Percentiles rank a stretch among this genome's conserved stretches.
These are phyloP conservation scores for Calonectria hawksworthii DNA, from an alignment of 2,329 filamentous ascomycete genomes.

Conservation along the genomic window DNA sequence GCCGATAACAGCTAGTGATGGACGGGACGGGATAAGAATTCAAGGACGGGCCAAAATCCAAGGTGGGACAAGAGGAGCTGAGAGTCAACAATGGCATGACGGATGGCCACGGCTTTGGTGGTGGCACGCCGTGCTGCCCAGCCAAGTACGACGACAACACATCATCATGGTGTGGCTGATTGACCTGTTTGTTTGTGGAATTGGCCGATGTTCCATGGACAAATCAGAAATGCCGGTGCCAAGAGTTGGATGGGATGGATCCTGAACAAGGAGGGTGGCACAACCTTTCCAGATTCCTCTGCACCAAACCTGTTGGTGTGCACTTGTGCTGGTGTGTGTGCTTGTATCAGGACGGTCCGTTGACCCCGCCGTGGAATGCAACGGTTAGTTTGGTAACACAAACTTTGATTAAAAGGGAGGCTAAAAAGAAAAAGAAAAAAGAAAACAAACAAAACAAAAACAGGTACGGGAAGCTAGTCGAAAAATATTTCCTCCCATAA, in stretches of 20 bases:
- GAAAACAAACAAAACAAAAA: neutral
- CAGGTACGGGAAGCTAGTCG: neutral
- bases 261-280: neutral
- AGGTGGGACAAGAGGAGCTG: neutral
- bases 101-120: neutral
- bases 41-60: neutral
- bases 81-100: neutral
- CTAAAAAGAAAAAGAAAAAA: neutral
- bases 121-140: neutral
- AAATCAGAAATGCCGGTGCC: neutral
- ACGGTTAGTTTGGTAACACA: neutral
- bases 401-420: neutral
- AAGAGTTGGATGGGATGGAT: slow-evolving; percentile 1
- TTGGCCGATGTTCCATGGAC: neutral
- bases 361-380: neutral
- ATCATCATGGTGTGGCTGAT: neutral
- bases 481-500: neutral
- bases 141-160: neutral
- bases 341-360: neutral
- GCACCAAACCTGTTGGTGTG: slow-evolving; percentile 1
- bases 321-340: neutral
- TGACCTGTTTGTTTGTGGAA: neutral
- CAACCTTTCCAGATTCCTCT: neutral
- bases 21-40: neutral
- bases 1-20: neutral